Evolutionary conservation across 768 basidiomycete genomes (phyloP).

Genomic region (Kwoniella sp.): DNA sequence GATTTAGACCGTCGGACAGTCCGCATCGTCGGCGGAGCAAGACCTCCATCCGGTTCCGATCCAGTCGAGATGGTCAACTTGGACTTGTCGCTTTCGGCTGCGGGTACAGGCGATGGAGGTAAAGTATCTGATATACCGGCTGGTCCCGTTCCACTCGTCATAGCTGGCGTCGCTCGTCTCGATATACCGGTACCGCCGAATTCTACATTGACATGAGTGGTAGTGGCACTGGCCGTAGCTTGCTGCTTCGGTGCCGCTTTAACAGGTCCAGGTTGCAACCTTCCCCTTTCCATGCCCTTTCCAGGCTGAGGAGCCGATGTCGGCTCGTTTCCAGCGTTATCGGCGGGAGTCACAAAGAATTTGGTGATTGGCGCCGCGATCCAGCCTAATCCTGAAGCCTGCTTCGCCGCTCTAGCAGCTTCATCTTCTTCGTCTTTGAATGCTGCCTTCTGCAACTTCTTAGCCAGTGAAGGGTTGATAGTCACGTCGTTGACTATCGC

Average conservation of each 20-base stretch:
- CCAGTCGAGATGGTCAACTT: conserved; percentile 7
- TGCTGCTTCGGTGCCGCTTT: conserved; percentile 72
- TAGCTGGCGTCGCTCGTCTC: conserved; percentile 57
- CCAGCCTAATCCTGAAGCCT: conserved; percentile 62
- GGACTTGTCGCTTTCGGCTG: background rate
- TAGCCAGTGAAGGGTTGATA: conserved; percentile 78
- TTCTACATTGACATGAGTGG: conserved; percentile 94
- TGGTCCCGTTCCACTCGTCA: conserved; percentile 8
- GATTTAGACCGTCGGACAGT: conserved; percentile 42
- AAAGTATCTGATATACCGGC: conserved; percentile 18
- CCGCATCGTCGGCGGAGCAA: conserved; percentile 15
- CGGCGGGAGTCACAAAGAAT: conserved; percentile 63
- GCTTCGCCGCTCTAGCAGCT: conserved; percentile 49
- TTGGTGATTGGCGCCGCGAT: conserved; percentile 79
- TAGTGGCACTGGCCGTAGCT: conserved; percentile 80
- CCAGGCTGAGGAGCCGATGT: conserved; percentile 3
- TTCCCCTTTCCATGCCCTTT: conserved; percentile 28
- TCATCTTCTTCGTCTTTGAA: conserved; percentile 59
- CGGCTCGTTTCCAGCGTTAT: conserved; percentile 13
- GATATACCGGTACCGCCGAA: conserved; percentile 73
- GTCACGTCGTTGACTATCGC: conserved; percentile 84
- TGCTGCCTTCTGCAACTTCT: conserved; percentile 59
- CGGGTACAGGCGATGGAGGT: conserved; percentile 10
- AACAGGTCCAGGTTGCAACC: conserved; percentile 37
- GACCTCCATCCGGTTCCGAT: conserved; percentile 6